phyloP scores from a whole-genome alignment of 441 rosid genomes.

The Hura crepitans region DNA sequence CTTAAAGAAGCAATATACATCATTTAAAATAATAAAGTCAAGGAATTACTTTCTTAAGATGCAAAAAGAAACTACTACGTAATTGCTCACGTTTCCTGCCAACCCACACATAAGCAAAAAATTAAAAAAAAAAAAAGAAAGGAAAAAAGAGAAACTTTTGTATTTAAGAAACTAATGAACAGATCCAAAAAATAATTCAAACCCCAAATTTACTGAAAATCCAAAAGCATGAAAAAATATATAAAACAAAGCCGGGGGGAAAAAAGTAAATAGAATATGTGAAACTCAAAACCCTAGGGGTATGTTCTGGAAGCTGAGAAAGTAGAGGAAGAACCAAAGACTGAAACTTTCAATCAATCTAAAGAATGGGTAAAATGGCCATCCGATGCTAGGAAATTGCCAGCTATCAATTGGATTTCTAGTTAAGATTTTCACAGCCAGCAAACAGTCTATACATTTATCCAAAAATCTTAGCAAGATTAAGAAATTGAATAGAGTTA shows the following conservation, averaged over 20 bases:
- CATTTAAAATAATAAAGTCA: neutral
- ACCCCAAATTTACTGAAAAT: neutral
- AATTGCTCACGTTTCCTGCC: neutral
- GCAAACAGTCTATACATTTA: slow-evolving; percentile 4
- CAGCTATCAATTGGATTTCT: neutral
- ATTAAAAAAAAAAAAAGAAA: neutral
- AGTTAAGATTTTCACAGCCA: neutral
- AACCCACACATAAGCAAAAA: neutral
- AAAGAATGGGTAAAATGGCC: neutral
- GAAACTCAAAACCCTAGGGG: slow-evolving; percentile 21
- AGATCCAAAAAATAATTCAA: neutral
- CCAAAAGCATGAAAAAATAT: neutral
- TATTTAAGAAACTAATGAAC: slow-evolving; percentile 1
- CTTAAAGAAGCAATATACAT: neutral
- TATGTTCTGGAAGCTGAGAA: slow-evolving; percentile 17
- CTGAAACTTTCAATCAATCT: slow-evolving; percentile 7
- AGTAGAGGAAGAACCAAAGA: neutral
- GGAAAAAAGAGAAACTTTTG: neutral
- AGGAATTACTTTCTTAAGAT: neutral
- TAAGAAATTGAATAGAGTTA: slow-evolving; percentile 17
- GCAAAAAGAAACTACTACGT: neutral
- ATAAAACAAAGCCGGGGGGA: neutral
- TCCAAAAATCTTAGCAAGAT: neutral
- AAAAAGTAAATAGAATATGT: neutral
- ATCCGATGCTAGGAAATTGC: neutral